Conservation (phyloP, 805 yeast genomes). For the Suhomyces vadensis region DNA sequence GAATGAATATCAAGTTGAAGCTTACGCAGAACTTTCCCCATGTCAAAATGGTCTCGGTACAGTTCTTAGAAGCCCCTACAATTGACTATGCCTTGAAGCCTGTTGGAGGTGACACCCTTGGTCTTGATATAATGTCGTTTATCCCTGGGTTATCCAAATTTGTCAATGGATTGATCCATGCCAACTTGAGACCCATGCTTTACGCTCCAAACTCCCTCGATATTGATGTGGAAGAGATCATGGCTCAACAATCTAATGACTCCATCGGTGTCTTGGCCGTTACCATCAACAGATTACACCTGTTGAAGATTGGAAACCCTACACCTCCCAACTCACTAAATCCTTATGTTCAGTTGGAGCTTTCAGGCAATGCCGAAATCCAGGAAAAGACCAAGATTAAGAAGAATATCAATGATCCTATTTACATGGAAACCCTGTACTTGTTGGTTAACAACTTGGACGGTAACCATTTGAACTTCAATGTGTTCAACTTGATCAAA, state of each 20-base stretch:
- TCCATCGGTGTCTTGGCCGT: conserved; percentile 71
- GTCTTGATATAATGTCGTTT: conserved; percentile 80
- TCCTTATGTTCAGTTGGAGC: conserved; percentile 54
- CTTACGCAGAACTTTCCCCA: conserved; percentile 74
- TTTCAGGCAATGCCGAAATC: conserved; percentile 39
- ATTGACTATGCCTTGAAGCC: conserved; percentile 83
- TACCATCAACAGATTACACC: conserved; percentile 55
- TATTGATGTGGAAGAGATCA: conserved; percentile 68
- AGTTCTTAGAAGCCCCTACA: conserved; percentile 73
- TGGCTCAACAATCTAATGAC: conserved; percentile 64
- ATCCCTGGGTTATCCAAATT: conserved; percentile 77
- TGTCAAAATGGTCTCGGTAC: conserved; percentile 67
- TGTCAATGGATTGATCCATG: conserved; percentile 67
- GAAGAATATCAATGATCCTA: conserved; percentile 55
- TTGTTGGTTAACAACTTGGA: conserved; percentile 57
- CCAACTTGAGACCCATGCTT: conserved; percentile 72
- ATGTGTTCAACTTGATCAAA: conserved; percentile 52
- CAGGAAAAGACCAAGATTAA: conserved; percentile 60
- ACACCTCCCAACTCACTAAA: conserved; percentile 45
- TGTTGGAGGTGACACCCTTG: conserved; percentile 86
- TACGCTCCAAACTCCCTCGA: conserved; percentile 83
- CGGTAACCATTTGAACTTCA: conserved; percentile 53
- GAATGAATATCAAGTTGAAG: conserved; percentile 61
- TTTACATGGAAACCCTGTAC: conserved; percentile 66
- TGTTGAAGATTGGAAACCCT: conserved; percentile 46